Base-by-base conservation (phyloP, 2,329 filamentous ascomycete genomes). In the Trichoderma atrobrunneum region DNA sequence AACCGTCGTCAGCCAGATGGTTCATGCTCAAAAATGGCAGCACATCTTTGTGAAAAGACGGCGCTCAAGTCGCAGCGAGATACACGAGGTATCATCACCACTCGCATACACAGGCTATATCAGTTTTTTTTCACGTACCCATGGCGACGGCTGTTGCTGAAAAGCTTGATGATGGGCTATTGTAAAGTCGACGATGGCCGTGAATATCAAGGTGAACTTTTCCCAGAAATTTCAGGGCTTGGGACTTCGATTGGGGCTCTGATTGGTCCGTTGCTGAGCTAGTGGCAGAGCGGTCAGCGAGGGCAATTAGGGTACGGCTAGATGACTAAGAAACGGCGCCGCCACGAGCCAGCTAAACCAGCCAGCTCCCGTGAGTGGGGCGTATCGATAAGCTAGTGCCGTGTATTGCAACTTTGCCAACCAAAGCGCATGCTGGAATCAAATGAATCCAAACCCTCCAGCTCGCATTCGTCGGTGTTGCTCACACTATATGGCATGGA, bases 1-100 rank as follows among this genome's bases (percentile, higher is more conserved):
- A 82, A 80, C 81, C 82, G 81, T 84, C 81, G 87, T 91, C 88
- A 91, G 89, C 88, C 87, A 86, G 85, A 86, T 82, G 80, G 82
- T 85, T 86, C 87, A 91, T 91, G 89, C 89, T 91, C 89, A 87
- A 81, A 79, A 73, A 77, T 79, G 80, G 78, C 76, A 76, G 77
- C 74, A 72, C 74, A 65, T 74, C 76, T 77, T 73, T 70, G 73
- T 28, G 70, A 51, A 34, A 73, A 74, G 74, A 77, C 70, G 72
- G 74, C 73, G 70, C 71, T 64, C 62, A 71, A 68, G 71, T 56
- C 74, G 72, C 72, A 73, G 68, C 26, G 61, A 74, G 43, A 74
- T 65, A 32, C 71, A 48, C 77, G 30, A 66, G 36, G 59, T 54
- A 36, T 56, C 72, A 75, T 78, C 79, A 81, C 85, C 85, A 87